Conservation (phyloP, 2,329 filamentous ascomycete species). For the Diaporthe ilicicola region DNA sequence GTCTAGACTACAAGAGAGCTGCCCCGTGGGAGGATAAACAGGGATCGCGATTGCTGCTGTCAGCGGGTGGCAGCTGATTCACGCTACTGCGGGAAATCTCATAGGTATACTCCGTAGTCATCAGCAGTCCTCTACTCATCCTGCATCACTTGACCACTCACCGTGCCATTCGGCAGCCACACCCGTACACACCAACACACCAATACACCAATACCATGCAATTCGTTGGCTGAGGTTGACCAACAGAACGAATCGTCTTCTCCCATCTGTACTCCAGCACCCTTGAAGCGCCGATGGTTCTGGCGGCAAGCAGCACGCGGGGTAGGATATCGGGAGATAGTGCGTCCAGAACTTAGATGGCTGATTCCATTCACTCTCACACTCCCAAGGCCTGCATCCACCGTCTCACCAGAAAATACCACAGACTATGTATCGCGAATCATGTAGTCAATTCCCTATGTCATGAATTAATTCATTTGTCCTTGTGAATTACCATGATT, state of each 20-base stretch:
- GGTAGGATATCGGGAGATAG: not conserved
- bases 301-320: not conserved
- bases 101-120: not conserved
- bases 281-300: not conserved
- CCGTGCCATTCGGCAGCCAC: not conserved
- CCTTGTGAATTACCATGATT: too few relatives aligned
- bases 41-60: not conserved
- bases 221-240: not conserved
- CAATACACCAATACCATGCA: not conserved
- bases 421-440: too few relatives aligned
- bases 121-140: too few relatives aligned
- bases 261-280: not conserved
- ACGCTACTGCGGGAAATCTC: slow-evolving; percentile 16
- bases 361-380: not conserved
- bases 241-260: not conserved
- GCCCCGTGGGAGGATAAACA: slow-evolving; percentile 11
- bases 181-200: not conserved
- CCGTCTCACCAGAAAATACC: too few relatives aligned
- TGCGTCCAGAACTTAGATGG: not conserved
- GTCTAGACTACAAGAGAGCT: too few relatives aligned
- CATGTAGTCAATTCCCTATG: not conserved
- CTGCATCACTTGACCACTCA: slow-evolving; percentile 12
- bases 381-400: too few relatives aligned
- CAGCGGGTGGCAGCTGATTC: slow-evolving; percentile 14
- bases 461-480: too few relatives aligned